Conservation (phyloP, 2,329 filamentous ascomycete species). For the Pyrenophora teres region DNA sequence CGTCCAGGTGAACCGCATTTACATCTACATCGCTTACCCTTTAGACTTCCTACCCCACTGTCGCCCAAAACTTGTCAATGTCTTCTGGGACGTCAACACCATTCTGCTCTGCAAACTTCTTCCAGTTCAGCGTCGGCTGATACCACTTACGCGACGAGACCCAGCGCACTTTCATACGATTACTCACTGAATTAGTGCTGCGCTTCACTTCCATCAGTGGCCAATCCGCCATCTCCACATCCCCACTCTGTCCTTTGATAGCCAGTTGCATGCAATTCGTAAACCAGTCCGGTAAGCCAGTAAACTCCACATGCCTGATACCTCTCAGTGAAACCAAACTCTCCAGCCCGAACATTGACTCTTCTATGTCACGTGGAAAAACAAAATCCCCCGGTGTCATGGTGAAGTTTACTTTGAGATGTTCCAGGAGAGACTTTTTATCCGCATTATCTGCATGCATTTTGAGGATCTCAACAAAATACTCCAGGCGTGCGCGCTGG, state of each 20-base stretch:
- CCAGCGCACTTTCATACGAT: not conserved
- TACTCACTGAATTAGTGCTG: not conserved
- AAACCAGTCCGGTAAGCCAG: conserved; percentile 27
- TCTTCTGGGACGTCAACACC: conserved; percentile 14
- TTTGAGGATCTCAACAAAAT: conserved; percentile 28
- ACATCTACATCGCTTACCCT: too few species aligned
- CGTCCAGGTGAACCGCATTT: too few species aligned
- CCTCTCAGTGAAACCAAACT: conserved; percentile 21
- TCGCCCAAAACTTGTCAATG: conserved; percentile 8
- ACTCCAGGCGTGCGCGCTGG: conserved; percentile 23
- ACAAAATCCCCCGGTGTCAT: too few species aligned
- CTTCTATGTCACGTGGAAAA: not conserved
- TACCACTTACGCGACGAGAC: conserved; percentile 23
- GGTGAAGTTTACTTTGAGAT: conserved; percentile 8
- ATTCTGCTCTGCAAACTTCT: conserved; percentile 30
- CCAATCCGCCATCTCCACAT: conserved; percentile 23
- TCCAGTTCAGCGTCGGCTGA: conserved; percentile 29
- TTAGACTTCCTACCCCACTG: not conserved
- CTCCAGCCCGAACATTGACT: conserved; percentile 28
- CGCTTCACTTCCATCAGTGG: conserved; percentile 16
- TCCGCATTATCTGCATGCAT: conserved; percentile 23
- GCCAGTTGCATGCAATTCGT: conserved; percentile 23
- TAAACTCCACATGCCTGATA: conserved; percentile 22
- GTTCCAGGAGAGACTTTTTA: conserved; percentile 21
- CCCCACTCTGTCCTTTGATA: conserved; percentile 28